Evolutionary conservation across 1,284 basidiomycete species (phyloP), one percentile per base, ranked within the genome.

Genomic region (Rhodotorula sp.): DNA sequence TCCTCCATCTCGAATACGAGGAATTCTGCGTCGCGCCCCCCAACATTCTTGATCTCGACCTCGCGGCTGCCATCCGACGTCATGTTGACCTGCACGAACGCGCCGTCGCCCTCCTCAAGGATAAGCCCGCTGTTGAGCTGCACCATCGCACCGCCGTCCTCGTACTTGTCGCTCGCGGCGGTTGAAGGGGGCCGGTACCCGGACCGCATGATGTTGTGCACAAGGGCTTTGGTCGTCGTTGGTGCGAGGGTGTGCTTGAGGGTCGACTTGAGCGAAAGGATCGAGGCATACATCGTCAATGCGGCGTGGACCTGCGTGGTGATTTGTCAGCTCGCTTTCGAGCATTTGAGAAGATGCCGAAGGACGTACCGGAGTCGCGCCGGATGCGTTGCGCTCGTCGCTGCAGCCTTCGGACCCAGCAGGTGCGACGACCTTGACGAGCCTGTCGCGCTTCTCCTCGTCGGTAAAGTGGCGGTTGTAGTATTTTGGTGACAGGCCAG

Each of bases 391-490:
- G 69, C 92, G 84, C 48, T 58, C 63, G 37, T 75, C 71, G 22
- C 54, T 53, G 15, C 73, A 70, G 34, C 65, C 72, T 9, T 69
- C 60, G 18, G 46, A 40, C 15, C 46, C 46, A 26, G 40, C 54
- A 5, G 70, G 70, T 3, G 63, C 75, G 56, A 76, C 72, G 48
- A 76, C 73, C 46, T 68, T 59, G 57, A 76, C 67, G 34, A 74
- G 63, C 50, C 62, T 60, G 54, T 74, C 67, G 71, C 80, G 83
- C 83, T 94, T 95, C 77, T 90, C 86, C n/a, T 83, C 87, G 77
- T 94, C 91, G 24, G 86, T 81, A 78, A 92, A 93, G 79, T 90
- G 85, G n/a, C 86, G 85, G 62, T 90, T 93, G 81, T 86, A 94
- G 80, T 95, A 95, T 65, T 86, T 85, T 0, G 92, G 91, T 37